Percentiles rank a stretch among this genome's conserved stretches.
Evolutionary conservation across 306 rosid species (phyloP).

Genomic region (Rubus idaeus): DNA sequence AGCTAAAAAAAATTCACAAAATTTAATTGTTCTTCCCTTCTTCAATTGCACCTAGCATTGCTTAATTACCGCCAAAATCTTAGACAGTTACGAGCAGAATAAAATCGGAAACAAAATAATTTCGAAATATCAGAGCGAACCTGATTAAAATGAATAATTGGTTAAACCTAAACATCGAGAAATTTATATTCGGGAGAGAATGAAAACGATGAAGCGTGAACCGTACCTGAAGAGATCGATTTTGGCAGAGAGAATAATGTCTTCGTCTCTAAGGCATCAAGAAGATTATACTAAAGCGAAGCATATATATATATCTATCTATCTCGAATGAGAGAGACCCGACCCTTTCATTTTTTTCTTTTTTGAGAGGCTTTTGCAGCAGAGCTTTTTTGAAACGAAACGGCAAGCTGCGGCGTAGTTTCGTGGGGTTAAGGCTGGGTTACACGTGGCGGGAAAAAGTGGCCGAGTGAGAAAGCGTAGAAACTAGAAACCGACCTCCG

Average conservation of each 20-base stretch:
- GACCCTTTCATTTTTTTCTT: no score
- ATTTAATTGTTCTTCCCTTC: no score
- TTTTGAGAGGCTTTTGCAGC: no score
- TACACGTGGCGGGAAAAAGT: not conserved
- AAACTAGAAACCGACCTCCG: conserved; percentile 17
- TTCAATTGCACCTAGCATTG: not conserved
- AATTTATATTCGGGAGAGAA: not conserved
- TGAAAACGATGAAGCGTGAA: not conserved
- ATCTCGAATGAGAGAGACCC: no score
- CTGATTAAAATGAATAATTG: conserved; percentile 28
- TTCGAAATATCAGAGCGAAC: conserved; percentile 12
- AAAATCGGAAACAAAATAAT: no score
- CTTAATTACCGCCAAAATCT: no score
- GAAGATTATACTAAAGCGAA: conserved; percentile 1
- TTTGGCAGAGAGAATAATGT: conserved; percentile 11
- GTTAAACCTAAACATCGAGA: not conserved
- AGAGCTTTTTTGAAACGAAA: not conserved
- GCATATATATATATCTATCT: no score
- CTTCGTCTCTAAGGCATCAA: conserved; percentile 23
- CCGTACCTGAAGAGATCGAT: conserved; percentile 39
- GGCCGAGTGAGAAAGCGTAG: not conserved
- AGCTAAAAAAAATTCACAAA: no score
- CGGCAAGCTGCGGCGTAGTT: conserved; percentile 11
- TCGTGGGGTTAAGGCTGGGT: not conserved
- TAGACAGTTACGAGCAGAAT: no score